Percentiles rank a stretch among this genome's conserved stretches.
Evolutionary conservation across 345 rosid species (phyloP).

Genomic region (Linum lewisii): DNA sequence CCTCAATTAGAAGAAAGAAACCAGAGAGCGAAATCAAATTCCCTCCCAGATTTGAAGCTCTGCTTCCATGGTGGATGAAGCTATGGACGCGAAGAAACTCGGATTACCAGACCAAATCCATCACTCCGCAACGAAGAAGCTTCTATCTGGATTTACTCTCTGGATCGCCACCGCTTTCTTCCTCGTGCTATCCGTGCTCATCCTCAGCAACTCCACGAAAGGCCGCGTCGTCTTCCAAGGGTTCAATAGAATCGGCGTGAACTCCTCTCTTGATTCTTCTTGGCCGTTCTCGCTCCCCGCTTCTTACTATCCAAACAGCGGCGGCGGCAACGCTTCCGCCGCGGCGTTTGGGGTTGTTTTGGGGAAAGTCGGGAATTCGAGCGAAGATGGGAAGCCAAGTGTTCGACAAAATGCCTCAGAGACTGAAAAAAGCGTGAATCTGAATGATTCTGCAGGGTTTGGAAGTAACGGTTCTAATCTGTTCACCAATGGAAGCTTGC

Average conservation of each 20-base stretch:
- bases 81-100: slow-evolving; percentile 18
- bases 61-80: background rate
- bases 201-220: slow-evolving; percentile 32
- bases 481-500: slow-evolving; percentile 20
- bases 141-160: slow-evolving; percentile 36
- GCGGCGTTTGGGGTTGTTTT: slow-evolving; percentile 8
- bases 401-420: slow-evolving; percentile 16
- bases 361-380: slow-evolving; percentile 2
- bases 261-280: slow-evolving; percentile 21
- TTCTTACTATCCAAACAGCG: too few relatives aligned
- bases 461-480: too few relatives aligned
- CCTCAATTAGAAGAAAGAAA: too few relatives aligned
- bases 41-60: too few relatives aligned
- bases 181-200: slow-evolving; percentile 32
- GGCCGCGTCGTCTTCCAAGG: slow-evolving; percentile 35
- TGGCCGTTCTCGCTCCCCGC: slow-evolving; percentile 23
- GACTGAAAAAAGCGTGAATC: slow-evolving; percentile 4
- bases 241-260: slow-evolving; percentile 18
- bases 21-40: too few relatives aligned
- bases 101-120: slow-evolving; percentile 7
- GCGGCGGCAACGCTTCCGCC: slow-evolving; percentile 9
- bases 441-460: too few relatives aligned
- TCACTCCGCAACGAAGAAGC: too few relatives aligned
- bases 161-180: slow-evolving; percentile 39
- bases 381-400: slow-evolving; percentile 1